Conservation (phyloP, 2,329 filamentous ascomycete genomes). For the Aureobasidium sp. region DNA sequence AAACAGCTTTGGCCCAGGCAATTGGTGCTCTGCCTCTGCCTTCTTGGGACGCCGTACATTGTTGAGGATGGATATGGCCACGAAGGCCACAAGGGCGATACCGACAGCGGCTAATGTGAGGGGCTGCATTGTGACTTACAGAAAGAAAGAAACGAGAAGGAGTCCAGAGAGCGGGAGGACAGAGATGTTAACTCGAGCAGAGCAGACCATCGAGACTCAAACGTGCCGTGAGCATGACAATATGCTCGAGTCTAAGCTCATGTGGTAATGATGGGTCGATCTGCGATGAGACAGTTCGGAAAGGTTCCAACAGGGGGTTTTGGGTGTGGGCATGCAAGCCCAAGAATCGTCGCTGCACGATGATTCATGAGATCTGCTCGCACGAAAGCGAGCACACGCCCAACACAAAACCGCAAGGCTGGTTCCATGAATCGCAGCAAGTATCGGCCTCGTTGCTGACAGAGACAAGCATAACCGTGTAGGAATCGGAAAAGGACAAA, state of each 20-base stretch:
- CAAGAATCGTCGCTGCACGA: slow-evolving; percentile 12
- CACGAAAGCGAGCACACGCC: not conserved
- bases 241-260: slow-evolving; percentile 9
- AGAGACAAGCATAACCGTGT: not conserved
- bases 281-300: slow-evolving; percentile 7
- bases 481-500: not conserved
- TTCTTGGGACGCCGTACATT: slow-evolving; percentile 30
- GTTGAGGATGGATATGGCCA: slow-evolving; percentile 28
- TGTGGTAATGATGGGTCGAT: slow-evolving; percentile 9
- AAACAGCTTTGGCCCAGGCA: slow-evolving; percentile 36
- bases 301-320: slow-evolving; percentile 4
- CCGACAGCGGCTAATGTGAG: slow-evolving; percentile 33
- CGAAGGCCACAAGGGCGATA: slow-evolving; percentile 34
- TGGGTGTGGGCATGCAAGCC: slow-evolving; percentile 8
- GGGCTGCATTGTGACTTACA: slow-evolving; percentile 32
- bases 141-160: not conserved
- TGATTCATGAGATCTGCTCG: slow-evolving; percentile 13
- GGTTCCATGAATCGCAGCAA: not conserved
- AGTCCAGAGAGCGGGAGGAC: not conserved
- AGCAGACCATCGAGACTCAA: slow-evolving; percentile 2
- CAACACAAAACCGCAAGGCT: not conserved
- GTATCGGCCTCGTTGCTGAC: not conserved
- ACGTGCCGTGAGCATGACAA: slow-evolving; percentile 13
- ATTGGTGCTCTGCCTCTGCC: slow-evolving; percentile 27
- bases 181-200: slow-evolving; percentile 12